Percentiles rank a stretch among this genome's conserved stretches.
phyloP scores from a whole-genome alignment of 163 green algal genomes.

The Scenedesmus sp. region DNA sequence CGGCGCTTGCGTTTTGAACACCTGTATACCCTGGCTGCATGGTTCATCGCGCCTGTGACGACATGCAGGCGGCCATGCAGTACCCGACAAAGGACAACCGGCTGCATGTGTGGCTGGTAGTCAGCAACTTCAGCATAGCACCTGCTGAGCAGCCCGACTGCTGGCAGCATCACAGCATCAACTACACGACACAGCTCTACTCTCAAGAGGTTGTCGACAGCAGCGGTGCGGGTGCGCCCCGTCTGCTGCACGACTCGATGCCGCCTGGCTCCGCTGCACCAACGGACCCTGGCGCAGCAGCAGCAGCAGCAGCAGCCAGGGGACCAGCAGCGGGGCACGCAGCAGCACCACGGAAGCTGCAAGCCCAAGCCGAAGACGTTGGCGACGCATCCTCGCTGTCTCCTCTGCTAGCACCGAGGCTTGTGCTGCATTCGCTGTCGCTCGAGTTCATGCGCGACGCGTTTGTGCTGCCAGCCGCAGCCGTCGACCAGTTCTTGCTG shows the following conservation, averaged over 20 bases:
- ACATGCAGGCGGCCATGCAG: conserved; percentile 9
- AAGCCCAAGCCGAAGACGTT: neutral
- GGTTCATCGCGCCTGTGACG: too few species aligned
- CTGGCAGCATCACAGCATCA: conserved; percentile 9
- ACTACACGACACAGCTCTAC: neutral
- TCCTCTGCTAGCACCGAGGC: neutral
- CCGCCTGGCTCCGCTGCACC: too few species aligned
- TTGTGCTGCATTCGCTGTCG: neutral
- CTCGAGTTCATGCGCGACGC: neutral
- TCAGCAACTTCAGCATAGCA: neutral
- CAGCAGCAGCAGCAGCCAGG: neutral
- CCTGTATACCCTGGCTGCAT: too few species aligned
- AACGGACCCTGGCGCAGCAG: neutral
- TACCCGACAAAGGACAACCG: neutral
- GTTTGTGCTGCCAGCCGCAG: conserved; percentile 1
- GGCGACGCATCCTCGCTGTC: too few species aligned
- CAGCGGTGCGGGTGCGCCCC: neutral
- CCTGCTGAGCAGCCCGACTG: conserved; percentile 16
- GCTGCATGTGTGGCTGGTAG: conserved; percentile 25
- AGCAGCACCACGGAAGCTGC: neutral
- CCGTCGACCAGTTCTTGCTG: conserved; percentile 30
- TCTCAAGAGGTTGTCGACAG: neutral
- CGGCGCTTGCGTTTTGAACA: too few species aligned
- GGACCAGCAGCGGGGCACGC: neutral
- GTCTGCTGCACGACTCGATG: neutral